Percentiles rank a stretch among this genome's conserved stretches.
Conservation (phyloP, 228 moss, liverwort and hornwort species). For the Sphagnum fallax region DNA sequence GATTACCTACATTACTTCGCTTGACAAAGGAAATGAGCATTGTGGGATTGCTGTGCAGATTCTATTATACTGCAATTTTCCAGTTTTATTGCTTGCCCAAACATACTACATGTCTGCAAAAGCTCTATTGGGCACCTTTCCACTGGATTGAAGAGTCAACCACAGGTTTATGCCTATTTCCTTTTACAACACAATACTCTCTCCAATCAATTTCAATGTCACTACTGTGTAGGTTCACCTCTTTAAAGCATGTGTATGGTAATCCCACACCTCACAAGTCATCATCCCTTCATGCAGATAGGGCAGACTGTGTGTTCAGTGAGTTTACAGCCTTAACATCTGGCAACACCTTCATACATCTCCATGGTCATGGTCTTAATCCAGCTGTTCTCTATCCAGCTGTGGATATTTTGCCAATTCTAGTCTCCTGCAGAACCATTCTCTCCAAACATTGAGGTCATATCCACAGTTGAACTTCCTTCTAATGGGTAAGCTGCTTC, state of each 20-base stretch:
- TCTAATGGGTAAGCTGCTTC: constrained; percentile 30
- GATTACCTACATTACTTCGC: too few species aligned
- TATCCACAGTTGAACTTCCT: constrained; percentile 16
- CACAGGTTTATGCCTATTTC: constrained; percentile 47
- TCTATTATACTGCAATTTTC: constrained; percentile 95
- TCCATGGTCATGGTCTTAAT: constrained; percentile 54
- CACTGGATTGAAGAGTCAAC: constrained; percentile 92
- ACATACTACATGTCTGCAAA: constrained; percentile 69
- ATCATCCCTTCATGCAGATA: constrained; percentile 44
- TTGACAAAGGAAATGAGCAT: too few species aligned
- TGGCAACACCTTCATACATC: constrained; percentile 58
- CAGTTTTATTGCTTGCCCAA: constrained; percentile 86
- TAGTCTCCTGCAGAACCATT: constrained; percentile 3
- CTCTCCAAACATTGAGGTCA: constrained; percentile 10
- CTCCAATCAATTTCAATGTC: too few species aligned
- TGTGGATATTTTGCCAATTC: constrained; percentile 61
- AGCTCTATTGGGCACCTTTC: constrained; percentile 81
- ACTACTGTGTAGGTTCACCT: background rate
- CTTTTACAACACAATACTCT: too few species aligned
- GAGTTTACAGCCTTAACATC: constrained; percentile 76
- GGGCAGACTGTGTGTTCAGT: constrained; percentile 85
- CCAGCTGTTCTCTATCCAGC: constrained; percentile 95
- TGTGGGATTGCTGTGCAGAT: constrained; percentile 33
- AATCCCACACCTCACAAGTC: constrained; percentile 17
- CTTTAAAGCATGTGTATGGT: constrained; percentile 18